Evolutionary conservation across 2,329 filamentous ascomycete species (phyloP), one percentile per base, ranked within the genome.

Genomic region (Xylariaceae sp.): DNA sequence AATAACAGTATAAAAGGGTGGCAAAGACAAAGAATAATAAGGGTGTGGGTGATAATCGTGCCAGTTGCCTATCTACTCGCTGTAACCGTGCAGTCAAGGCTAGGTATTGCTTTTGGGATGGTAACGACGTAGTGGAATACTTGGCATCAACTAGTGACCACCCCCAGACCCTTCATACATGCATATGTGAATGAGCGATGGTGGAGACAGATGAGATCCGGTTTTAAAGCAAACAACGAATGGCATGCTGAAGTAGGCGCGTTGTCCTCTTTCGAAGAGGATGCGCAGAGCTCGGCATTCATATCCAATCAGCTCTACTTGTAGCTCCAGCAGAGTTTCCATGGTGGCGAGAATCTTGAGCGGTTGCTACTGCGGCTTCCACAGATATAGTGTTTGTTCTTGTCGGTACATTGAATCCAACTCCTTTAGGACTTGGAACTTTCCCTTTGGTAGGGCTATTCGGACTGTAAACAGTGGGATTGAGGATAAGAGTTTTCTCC

Each of bases 381-480:
- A 64, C 37, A 8, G 68, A 66, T 7, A 64, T 63, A 3, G 65
- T 69, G 47, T 66, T 68, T 17, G 53, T 53, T 16, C 69, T 67
- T 44, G 58, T 49, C 17, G 73, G 69, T 28, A 71, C 48, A 43
- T 69, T 74, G 64, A 78, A 78, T 26, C 77, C 77, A 17, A 78
- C 78, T 1, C 77, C 78, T 59, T 68, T 75, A 1, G 77, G 77
- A 56, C 77, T 80, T 4, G 76, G 72, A 11, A 79, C 65, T 61
- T 73, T 78, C n/a, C 65, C 60, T 54, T 70, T 75, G 8, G 68
- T 71, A 8, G 73, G 68, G 49, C 71, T 77, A 19, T 74, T 69
- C 0, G 81, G 79, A 53, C 73, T 77, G 67, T 86, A 86, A 4
- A 85, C 80, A 1, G 77, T 75, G 2, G 84, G 79, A 55, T 77